Conservation (phyloP, 2,329 filamentous ascomycete genomes). For the Aspergillus tamarii region DNA sequence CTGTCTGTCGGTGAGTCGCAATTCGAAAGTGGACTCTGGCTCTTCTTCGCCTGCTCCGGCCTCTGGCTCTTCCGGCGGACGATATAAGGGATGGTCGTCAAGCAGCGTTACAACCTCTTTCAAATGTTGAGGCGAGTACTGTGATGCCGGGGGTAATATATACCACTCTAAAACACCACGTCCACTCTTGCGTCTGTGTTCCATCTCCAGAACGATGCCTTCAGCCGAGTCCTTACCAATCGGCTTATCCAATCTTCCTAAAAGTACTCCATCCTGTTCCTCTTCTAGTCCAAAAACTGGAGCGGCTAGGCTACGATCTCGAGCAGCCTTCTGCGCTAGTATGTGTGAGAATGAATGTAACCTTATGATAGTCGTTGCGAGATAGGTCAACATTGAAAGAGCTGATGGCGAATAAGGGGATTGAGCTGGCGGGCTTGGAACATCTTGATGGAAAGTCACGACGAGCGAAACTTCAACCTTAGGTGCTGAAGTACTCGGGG, state of each 20-base stretch:
- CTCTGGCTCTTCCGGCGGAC: slow-evolving; percentile 47
- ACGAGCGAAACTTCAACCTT: slow-evolving; percentile 66
- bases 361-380: slow-evolving; percentile 84
- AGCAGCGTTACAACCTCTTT: slow-evolving; percentile 64
- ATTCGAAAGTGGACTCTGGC: slow-evolving; percentile 77
- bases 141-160: slow-evolving; percentile 55
- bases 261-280: slow-evolving; percentile 74
- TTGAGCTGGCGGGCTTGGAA: slow-evolving; percentile 58
- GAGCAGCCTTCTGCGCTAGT: slow-evolving; percentile 72
- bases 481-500: slow-evolving; percentile 39
- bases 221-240: slow-evolving; percentile 46
- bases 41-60: slow-evolving; percentile 54
- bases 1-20: slow-evolving; percentile 90
- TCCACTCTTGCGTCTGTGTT: slow-evolving; percentile 82
- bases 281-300: slow-evolving; percentile 80
- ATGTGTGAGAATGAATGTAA: slow-evolving; percentile 74
- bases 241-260: slow-evolving; percentile 59
- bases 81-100: slow-evolving; percentile 75
- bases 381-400: slow-evolving; percentile 73
- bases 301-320: slow-evolving; percentile 72
- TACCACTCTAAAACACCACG: slow-evolving; percentile 73
- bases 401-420: slow-evolving; percentile 63
- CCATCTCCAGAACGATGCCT: slow-evolving; percentile 78
- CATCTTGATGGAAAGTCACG: slow-evolving; percentile 80
- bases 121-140: slow-evolving; percentile 49